Evolutionary conservation across 306 rosid genomes (phyloP).

Genomic region (Malus domestica): ASM211411v1 NC_041791.1:36957501-36958000

Average conservation of each 20-base stretch:
- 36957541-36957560: not conserved
- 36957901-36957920: not conserved
- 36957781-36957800: not conserved
- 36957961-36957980: not conserved
- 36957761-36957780: not conserved
- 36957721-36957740: not conserved
- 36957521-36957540: not conserved
- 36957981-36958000: not conserved
- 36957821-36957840: not conserved
- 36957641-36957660: not conserved
- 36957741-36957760: not conserved
- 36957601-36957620: too few relatives aligned
- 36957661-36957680: not conserved
- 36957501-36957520: not conserved
- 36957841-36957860: not conserved
- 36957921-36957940: not conserved
- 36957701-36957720: not conserved
- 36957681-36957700: not conserved
- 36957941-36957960: not conserved
- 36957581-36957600: not conserved
- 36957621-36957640: not conserved
- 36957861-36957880: not conserved
- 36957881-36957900: not conserved
- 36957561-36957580: not conserved
- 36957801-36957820: not conserved